Percentiles rank a stretch among this genome's conserved stretches.
Evolutionary conservation across 2,329 filamentous ascomycete species (phyloP).

Genomic region (Beauveria sp.): DNA sequence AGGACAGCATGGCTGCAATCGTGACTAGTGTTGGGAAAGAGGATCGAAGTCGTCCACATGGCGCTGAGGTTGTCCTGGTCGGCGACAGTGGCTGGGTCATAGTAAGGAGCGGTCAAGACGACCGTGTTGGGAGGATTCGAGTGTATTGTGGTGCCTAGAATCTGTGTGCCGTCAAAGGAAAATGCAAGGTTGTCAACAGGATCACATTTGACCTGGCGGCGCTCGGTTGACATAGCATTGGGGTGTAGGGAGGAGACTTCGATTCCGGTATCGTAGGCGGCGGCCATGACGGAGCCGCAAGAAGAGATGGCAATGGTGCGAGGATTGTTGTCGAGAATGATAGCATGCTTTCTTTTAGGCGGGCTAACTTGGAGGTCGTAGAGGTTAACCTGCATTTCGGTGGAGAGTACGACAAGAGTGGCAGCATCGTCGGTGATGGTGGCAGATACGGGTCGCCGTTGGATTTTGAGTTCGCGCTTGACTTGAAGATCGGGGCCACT

Average conservation of each 20-base stretch:
- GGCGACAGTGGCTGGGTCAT: constrained; percentile 61
- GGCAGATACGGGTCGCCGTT: constrained; percentile 65
- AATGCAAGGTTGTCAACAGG: constrained; percentile 68
- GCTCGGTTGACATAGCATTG: constrained; percentile 55
- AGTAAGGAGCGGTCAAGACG: constrained; percentile 72
- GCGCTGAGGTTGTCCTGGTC: constrained; percentile 62
- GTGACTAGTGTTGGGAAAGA: constrained; percentile 74
- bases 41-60: constrained; percentile 78
- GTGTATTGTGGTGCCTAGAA: constrained; percentile 66
- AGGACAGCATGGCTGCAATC: constrained; percentile 72
- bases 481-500: constrained; percentile 53
- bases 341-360: constrained; percentile 63
- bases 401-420: constrained; percentile 71
- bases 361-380: constrained; percentile 62
- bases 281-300: constrained; percentile 72
- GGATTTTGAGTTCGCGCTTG: constrained; percentile 70
- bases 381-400: constrained; percentile 77
- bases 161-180: constrained; percentile 69
- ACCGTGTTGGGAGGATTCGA: constrained; percentile 62
- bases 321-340: constrained; percentile 72
- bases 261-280: constrained; percentile 81
- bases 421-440: constrained; percentile 74
- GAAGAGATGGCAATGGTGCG: constrained; percentile 74
- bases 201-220: constrained; percentile 71
- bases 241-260: constrained; percentile 72